phyloP scores from a whole-genome alignment of 2,329 filamentous ascomycete genomes.

The Aspergillus sp. region DNA sequence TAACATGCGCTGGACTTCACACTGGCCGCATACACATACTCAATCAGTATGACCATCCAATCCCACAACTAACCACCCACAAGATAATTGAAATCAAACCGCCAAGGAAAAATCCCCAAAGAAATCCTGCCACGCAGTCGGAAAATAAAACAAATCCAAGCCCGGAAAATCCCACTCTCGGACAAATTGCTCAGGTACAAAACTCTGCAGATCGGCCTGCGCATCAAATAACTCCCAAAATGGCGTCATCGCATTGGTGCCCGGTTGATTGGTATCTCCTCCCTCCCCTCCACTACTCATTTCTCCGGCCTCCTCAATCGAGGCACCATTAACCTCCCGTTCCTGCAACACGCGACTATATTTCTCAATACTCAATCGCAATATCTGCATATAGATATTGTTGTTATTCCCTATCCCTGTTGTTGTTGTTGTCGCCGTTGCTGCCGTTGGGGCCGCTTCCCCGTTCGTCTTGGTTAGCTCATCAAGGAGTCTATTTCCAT shows the following conservation, averaged over 20 bases:
- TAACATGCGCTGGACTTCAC: too few species aligned
- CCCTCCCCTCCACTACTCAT: background rate
- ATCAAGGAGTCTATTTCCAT: slow-evolving; percentile 47
- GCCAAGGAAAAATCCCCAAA: slow-evolving; percentile 48
- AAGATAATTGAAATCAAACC: slow-evolving; percentile 16
- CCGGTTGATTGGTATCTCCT: slow-evolving; percentile 6
- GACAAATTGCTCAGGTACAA: slow-evolving; percentile 57
- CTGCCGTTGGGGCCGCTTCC: too few species aligned
- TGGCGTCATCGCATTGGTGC: slow-evolving; percentile 11
- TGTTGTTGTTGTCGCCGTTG: slow-evolving; percentile 39
- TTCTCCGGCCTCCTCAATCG: background rate
- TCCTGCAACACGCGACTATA: slow-evolving; percentile 50
- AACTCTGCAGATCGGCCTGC: slow-evolving; percentile 54
- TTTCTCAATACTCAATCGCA: slow-evolving; percentile 54
- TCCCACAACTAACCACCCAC: background rate
- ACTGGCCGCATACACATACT: too few species aligned
- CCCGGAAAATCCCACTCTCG: slow-evolving; percentile 62
- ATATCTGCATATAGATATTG: slow-evolving; percentile 51
- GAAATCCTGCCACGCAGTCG: slow-evolving; percentile 50
- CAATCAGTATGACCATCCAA: too few species aligned
- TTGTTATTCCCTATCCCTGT: slow-evolving; percentile 33
- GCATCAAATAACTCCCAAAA: slow-evolving; percentile 41
- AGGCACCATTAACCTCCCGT: slow-evolving; percentile 20
- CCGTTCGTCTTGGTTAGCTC: slow-evolving; percentile 39
- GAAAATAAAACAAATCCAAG: slow-evolving; percentile 54